Evolutionary conservation across 805 yeast genomes (phyloP), one percentile per base, ranked within the genome.

Genomic region (Alloascoidea hylecoeti): DNA sequence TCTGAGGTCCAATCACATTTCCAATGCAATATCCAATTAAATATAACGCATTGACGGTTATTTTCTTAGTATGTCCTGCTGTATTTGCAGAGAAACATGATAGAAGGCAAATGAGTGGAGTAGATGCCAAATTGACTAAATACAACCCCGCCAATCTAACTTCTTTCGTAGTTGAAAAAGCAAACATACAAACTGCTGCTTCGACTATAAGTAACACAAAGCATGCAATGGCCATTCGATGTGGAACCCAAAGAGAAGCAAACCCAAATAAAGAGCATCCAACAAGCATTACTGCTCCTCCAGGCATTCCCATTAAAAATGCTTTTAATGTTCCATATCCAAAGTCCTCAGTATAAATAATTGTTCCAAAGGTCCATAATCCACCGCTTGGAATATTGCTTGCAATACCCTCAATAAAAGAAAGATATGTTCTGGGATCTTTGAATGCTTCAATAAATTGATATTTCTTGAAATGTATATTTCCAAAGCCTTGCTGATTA

Each of bases 51-150:
- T 72, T 70, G 17, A 72, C 65, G 3, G 73, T 65, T 46, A 75
- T 63, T 47, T 78, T 75, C 55, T 82, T 82, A n/a, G 88, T 78
- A 43, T 73, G 70, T 6, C 92, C 92, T 1, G 86, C 75, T 23
- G 76, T 68, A 51, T 80, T 66, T 2, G 71, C 58, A 18, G 60
- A 60, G 19, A 68, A n/a, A n/a, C n/a, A n/a, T n/a, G n/a, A n/a
- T 64, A 58, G 49, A 70, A 48, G 45, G 72, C 70, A 33, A 72
- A 60, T 3, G 71, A 63, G 38, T 71, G 52, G 37, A 72, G 43
- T 42, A 69, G 65, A 23, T 40, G 15, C 41, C 15, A 64, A 53
- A 13, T 57, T 50, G 41, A 49, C 50, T 28, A 70, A 39, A 38
- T 55, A 56, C 15, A 55, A 61, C 35, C 68, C 66, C 2, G 64